Evolutionary conservation across 2,329 filamentous ascomycete species (phyloP), one percentile per base, ranked within the genome.

Genomic region (Aureobasidium mangrovei): DNA sequence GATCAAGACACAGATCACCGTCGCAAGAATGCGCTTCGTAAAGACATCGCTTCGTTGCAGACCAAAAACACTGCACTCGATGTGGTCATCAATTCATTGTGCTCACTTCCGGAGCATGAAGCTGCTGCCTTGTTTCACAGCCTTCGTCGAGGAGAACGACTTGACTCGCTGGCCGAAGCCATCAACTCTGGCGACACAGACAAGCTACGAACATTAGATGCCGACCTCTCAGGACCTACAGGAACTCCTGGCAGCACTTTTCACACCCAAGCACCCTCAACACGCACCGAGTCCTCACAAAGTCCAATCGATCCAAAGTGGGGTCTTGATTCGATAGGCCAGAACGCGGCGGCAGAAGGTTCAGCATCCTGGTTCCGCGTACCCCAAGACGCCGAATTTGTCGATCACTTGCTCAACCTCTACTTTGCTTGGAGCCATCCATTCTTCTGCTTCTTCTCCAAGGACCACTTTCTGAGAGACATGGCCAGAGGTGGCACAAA

Each of bases 361-460:
- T 51, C 52, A 12, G 52, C 43, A n/a, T 55, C 56, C 6, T 69
- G 66, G 67, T 67, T 68, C 47, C 55, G 59, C 26, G 54, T 56
- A 10, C 66, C 65, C 1, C 63, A 67, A 31, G 66, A 69, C 47
- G 60, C 62, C 3, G 64, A 68, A 35, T 63, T 69, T 39, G 60
- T 69, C 31, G 63, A 68, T 32, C 66, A 69, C 47, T 57, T 70
- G 8, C 58, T 70, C 18, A 64, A 63, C 38, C 61, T 68, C 3
- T 68, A 67, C 51, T 64, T 66, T 38, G 62, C 59, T 36, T 88
- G 85, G 79, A 81, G 85, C 60, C 87, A 89, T 64, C 83, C 85
- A 2, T 88, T 84, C 9, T 88, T 87, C 67, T 81, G 84, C 3
- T 81, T 85, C 2, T 76, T 89, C 42, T 86, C 82, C 63, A 84